phyloP scores from a whole-genome alignment of 176 grass and related monocot genomes.

The Triticum aestivum region DNA sequence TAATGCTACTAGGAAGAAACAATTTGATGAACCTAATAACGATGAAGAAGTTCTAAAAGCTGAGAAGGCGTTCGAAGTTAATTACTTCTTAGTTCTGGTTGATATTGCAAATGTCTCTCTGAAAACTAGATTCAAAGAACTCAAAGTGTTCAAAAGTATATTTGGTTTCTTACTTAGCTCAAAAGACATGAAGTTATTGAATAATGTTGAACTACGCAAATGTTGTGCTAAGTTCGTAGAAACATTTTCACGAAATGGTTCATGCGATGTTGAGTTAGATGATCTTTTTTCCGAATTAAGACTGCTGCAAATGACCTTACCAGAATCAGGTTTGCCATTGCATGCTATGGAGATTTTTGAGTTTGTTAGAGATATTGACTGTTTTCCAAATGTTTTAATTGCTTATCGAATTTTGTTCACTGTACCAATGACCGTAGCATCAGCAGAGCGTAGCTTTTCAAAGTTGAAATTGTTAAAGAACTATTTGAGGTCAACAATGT shows the following conservation, averaged over 20 bases:
- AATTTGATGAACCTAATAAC: not conserved
- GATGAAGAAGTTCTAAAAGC: not conserved
- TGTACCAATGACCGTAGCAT: not conserved
- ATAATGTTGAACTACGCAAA: not conserved
- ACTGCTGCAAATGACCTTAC: too few species aligned
- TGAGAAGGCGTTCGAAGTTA: not conserved
- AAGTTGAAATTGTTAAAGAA: too few species aligned
- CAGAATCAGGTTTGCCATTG: too few species aligned
- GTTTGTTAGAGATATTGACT: not conserved
- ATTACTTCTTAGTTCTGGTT: not conserved
- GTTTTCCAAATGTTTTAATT: not conserved
- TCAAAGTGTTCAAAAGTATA: not conserved
- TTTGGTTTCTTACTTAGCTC: not conserved
- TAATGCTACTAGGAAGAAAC: not conserved
- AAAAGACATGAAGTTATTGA: not conserved
- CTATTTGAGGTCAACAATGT: too few species aligned
- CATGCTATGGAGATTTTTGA: not conserved
- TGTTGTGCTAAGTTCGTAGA: too few species aligned
- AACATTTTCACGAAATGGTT: not conserved
- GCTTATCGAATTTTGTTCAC: not conserved
- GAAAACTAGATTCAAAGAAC: not conserved
- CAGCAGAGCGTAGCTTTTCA: too few species aligned
- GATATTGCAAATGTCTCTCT: not conserved
- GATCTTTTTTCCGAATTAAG: not conserved
- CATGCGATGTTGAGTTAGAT: not conserved